Evolutionary conservation across 257 asterid genomes (phyloP).

Genomic region (Capsicum rhomboideum): DNA sequence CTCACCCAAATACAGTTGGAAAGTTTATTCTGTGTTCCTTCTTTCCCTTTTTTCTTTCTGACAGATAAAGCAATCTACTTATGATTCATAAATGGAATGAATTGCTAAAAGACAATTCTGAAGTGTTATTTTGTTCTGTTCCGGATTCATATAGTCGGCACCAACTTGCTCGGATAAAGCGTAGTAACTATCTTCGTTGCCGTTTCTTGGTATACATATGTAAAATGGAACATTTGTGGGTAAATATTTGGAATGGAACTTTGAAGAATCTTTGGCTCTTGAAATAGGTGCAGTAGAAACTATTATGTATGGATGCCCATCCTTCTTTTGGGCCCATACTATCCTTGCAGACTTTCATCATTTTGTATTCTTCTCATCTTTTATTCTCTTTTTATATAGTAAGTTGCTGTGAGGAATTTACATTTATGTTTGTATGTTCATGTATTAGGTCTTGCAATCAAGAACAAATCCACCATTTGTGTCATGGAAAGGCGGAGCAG

Average conservation of each 20-base stretch:
- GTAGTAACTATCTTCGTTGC: background rate
- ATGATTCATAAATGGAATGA: background rate
- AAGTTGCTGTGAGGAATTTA: background rate
- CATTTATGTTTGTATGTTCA: background rate
- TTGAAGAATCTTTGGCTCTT: background rate
- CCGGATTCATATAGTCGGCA: background rate
- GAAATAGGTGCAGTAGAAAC: background rate
- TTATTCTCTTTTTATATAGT: background rate
- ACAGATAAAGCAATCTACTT: background rate
- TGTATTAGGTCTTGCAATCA: slow-evolving; percentile 68
- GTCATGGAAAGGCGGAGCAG: slow-evolving; percentile 96
- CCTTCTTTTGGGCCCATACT: background rate
- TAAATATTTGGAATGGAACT: background rate
- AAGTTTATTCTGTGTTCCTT: background rate
- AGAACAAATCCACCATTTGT: slow-evolving; percentile 68
- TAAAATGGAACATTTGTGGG: background rate
- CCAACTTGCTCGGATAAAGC: background rate
- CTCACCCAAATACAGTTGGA: background rate
- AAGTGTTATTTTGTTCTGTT: background rate
- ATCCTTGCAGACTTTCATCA: background rate
- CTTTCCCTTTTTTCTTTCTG: background rate
- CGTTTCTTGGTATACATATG: background rate
- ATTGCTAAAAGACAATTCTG: background rate
- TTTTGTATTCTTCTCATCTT: background rate
- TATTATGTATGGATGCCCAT: background rate